A percentile compares a stretch with the other conserved stretches of the same genome.
These are phyloP conservation scores for Rubus parviflorus DNA, from an alignment of 306 rosid genomes.

Conservation along the genomic window DNA sequence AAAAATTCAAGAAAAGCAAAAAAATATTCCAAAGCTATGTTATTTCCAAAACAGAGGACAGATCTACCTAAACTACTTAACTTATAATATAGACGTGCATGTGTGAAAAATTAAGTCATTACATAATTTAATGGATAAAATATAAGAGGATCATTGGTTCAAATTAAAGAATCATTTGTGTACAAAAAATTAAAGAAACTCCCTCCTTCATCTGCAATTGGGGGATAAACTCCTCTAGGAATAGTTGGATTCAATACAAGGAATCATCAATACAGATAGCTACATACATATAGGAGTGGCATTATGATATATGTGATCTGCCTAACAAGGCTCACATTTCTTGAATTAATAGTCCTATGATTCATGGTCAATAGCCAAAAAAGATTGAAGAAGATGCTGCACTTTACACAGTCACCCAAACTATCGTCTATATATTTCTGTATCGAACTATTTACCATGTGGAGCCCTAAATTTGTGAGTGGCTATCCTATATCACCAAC, in stretches of 20 bases:
- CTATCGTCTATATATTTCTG: neutral
- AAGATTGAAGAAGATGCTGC: neutral
- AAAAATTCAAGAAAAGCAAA: neutral
- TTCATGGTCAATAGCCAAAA: neutral
- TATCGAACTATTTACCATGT: conserved; percentile 11
- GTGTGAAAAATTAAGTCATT: neutral
- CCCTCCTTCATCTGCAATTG: neutral
- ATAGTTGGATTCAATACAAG: neutral
- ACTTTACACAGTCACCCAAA: neutral
- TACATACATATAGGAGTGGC: neutral
- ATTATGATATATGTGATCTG: neutral
- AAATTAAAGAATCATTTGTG: neutral
- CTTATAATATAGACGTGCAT: neutral
- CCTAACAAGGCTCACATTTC: neutral
- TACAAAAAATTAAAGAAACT: neutral
- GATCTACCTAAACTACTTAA: neutral
- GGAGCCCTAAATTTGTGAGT: conserved; percentile 22
- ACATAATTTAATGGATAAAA: neutral
- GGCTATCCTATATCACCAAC: neutral
- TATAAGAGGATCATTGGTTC: neutral
- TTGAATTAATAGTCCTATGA: neutral
- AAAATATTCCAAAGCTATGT: neutral
- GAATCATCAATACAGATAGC: neutral
- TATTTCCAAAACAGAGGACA: conserved; percentile 1
- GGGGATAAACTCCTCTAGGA: no score